Conservation (phyloP, 140 eudicot species). For the Anethum foeniculum region DNA sequence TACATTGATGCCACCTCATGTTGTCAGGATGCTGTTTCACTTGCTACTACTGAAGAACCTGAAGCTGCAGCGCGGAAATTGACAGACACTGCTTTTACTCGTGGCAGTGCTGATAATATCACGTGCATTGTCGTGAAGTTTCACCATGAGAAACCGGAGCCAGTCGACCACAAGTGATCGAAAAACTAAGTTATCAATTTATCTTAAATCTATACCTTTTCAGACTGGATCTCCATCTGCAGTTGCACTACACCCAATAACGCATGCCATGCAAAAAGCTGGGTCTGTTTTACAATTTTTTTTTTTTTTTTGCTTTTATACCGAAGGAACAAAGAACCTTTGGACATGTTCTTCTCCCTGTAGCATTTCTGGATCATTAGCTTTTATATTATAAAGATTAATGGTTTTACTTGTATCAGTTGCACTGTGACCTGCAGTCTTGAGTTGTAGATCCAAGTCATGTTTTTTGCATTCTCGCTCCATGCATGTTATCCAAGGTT, state of each 20-base stretch:
- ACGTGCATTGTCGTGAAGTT: conserved; percentile 86
- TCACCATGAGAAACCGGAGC: conserved; percentile 34
- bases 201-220: background rate
- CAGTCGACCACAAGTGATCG: conserved; percentile 9
- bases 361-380: background rate
- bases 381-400: background rate
- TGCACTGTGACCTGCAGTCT: background rate
- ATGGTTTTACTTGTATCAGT: background rate
- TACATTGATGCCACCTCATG: background rate
- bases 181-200: background rate
- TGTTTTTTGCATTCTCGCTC: background rate
- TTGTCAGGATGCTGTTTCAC: conserved; percentile 67
- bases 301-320: conserved; percentile 1
- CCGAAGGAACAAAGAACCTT: background rate
- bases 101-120: conserved; percentile 82
- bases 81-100: conserved; percentile 71
- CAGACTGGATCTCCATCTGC: background rate
- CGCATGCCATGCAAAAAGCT: background rate
- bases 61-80: conserved; percentile 77
- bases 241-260: conserved; percentile 4
- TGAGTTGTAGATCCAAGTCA: background rate
- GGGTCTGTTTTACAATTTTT: conserved; percentile 26
- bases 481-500: background rate
- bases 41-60: conserved; percentile 67
- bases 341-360: background rate